phyloP scores from a whole-genome alignment of 345 rosid species.

The Acer yangbiense region DNA sequence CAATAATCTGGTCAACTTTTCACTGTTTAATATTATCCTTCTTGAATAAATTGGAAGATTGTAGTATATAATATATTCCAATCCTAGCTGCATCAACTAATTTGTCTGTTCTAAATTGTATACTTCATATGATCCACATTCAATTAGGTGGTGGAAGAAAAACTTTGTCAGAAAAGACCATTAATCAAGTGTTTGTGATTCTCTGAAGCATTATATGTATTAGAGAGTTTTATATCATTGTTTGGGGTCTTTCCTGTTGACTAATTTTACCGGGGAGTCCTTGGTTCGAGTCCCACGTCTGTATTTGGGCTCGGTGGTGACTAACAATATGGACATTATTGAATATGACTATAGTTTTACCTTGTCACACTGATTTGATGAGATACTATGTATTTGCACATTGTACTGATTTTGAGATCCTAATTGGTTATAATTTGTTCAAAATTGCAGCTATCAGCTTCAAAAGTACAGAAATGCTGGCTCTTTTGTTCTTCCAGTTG shows the following conservation, averaged over 20 bases:
- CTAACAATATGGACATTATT: slow-evolving; percentile 7
- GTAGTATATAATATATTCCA: slow-evolving; percentile 3
- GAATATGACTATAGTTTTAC: neutral
- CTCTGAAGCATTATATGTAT: neutral
- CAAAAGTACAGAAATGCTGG: slow-evolving; percentile 93
- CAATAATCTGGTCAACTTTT: slow-evolving; percentile 23
- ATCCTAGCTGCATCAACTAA: slow-evolving; percentile 16
- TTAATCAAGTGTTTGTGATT: slow-evolving; percentile 27
- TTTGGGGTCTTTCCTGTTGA: too few species aligned
- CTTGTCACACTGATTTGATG: too few species aligned
- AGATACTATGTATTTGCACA: too few species aligned
- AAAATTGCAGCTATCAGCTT: slow-evolving; percentile 83
- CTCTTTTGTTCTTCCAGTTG: slow-evolving; percentile 91
- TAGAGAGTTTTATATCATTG: too few species aligned
- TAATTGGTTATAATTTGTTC: slow-evolving; percentile 2
- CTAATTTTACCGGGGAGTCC: too few species aligned
- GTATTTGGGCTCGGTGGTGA: too few species aligned
- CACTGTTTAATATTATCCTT: neutral
- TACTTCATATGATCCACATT: slow-evolving; percentile 10
- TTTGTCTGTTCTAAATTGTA: slow-evolving; percentile 30
- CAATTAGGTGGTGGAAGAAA: neutral
- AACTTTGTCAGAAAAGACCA: slow-evolving; percentile 2
- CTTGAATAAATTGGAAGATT: neutral
- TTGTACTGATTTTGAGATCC: slow-evolving; percentile 13
- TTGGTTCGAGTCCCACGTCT: too few species aligned